Evolutionary conservation across 2,329 filamentous ascomycete species (phyloP).

Genomic region (Talaromyces sp.): DNA sequence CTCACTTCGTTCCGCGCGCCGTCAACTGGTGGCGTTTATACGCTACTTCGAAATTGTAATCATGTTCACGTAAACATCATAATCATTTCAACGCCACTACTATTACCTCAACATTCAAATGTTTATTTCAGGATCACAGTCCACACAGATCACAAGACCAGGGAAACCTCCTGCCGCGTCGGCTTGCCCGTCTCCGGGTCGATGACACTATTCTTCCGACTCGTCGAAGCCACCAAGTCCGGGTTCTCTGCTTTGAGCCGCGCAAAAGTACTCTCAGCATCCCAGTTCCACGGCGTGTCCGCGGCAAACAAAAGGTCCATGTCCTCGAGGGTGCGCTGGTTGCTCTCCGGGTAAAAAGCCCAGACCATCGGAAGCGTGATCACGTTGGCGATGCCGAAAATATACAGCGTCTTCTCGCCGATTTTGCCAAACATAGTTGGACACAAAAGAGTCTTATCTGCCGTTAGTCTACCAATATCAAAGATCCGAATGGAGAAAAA

Average conservation of each 20-base stretch:
- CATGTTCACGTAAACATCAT: no score
- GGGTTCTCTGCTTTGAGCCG: slow-evolving; percentile 58
- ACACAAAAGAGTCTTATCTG: slow-evolving; percentile 42
- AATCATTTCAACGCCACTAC: neutral
- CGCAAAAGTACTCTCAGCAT: slow-evolving; percentile 60
- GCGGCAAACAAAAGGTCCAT: slow-evolving; percentile 68
- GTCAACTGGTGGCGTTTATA: no score
- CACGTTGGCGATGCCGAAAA: slow-evolving; percentile 64
- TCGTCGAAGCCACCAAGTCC: slow-evolving; percentile 37
- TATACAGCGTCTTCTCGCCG: slow-evolving; percentile 65
- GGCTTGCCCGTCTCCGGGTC: slow-evolving; percentile 26
- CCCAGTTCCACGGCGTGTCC: slow-evolving; percentile 63
- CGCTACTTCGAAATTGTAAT: no score
- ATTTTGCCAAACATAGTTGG: slow-evolving; percentile 60
- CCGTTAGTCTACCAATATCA: slow-evolving; percentile 11
- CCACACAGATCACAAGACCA: slow-evolving; percentile 1
- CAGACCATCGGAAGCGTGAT: slow-evolving; percentile 64
- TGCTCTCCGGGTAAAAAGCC: slow-evolving; percentile 69
- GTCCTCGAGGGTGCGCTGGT: slow-evolving; percentile 67
- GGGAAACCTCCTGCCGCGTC: slow-evolving; percentile 4
- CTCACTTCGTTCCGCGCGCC: no score
- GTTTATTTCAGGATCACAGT: neutral
- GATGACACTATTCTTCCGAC: slow-evolving; percentile 26
- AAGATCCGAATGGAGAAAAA: slow-evolving; percentile 11
- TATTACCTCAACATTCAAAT: neutral